A percentile compares a stretch with the other conserved stretches of the same genome.
Conservation (phyloP, 257 asterid species). For the Solanum microdontum region DNA sequence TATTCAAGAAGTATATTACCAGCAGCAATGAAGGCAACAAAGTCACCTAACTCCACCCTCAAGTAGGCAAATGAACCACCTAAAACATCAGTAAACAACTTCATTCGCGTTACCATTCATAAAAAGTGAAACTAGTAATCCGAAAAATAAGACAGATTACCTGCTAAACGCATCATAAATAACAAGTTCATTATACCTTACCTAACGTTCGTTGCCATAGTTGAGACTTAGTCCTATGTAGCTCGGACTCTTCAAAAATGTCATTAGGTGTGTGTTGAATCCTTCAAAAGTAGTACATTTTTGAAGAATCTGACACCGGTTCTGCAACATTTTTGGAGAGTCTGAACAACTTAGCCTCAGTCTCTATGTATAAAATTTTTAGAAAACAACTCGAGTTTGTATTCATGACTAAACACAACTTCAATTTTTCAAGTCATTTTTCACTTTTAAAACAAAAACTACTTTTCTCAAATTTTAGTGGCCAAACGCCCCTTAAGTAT, state of each 20-base stretch:
- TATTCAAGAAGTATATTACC: neutral
- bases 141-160: neutral
- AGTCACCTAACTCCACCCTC: neutral
- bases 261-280: neutral
- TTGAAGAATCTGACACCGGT: neutral
- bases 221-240: neutral
- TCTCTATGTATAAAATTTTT: neutral
- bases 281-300: neutral
- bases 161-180: neutral
- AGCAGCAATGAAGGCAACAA: constrained; percentile 4
- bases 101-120: neutral
- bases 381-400: neutral
- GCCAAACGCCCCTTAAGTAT: too few species aligned
- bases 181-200: neutral
- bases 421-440: too few species aligned
- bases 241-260: neutral
- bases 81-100: neutral
- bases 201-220: neutral
- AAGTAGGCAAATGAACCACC: constrained; percentile 2
- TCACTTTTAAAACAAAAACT: neutral
- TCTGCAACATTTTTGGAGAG: neutral
- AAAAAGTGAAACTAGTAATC: neutral
- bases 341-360: neutral
- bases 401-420: neutral
- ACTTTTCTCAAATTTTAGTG: too few species aligned